These are phyloP conservation scores for Diaporthe helianthi DNA, from an alignment of 2,329 filamentous ascomycete species.

Conservation along the genomic window DNA sequence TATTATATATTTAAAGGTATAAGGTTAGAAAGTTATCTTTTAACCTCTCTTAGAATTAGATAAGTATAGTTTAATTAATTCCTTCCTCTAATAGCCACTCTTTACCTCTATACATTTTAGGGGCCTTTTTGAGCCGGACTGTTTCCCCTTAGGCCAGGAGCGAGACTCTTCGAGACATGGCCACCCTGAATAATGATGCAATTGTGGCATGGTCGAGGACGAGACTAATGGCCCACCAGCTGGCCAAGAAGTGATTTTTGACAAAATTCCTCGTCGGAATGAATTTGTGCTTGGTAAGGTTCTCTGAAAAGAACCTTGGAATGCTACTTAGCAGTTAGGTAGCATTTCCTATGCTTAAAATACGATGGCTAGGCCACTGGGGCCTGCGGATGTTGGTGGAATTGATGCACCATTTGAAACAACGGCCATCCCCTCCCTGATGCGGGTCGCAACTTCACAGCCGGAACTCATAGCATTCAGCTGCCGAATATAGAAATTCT, in stretches of 20 bases:
- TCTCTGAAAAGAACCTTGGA: too few relatives aligned
- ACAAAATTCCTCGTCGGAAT: neutral
- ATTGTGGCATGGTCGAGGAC: neutral
- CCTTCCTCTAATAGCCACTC: too few relatives aligned
- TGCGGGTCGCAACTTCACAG: neutral
- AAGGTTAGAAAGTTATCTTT: too few relatives aligned
- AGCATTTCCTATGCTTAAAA: too few relatives aligned
- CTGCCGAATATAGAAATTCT: neutral
- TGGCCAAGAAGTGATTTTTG: neutral
- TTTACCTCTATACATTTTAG: too few relatives aligned
- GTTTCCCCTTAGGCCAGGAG: neutral
- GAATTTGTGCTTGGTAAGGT: neutral
- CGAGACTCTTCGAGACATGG: neutral
- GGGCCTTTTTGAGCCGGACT: neutral
- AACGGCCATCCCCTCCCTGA: neutral
- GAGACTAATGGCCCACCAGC: neutral
- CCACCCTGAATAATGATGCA: too few relatives aligned
- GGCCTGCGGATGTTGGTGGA: neutral
- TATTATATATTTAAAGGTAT: too few relatives aligned
- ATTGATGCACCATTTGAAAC: neutral
- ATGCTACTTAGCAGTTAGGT: too few relatives aligned
- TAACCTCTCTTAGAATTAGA: too few relatives aligned
- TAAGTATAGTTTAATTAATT: too few relatives aligned
- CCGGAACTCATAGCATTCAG: neutral
- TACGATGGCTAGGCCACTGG: neutral